Evolutionary conservation across 345 rosid species (phyloP), one percentile per base, ranked within the genome.

Genomic region (Eucalyptus melliodora): DNA sequence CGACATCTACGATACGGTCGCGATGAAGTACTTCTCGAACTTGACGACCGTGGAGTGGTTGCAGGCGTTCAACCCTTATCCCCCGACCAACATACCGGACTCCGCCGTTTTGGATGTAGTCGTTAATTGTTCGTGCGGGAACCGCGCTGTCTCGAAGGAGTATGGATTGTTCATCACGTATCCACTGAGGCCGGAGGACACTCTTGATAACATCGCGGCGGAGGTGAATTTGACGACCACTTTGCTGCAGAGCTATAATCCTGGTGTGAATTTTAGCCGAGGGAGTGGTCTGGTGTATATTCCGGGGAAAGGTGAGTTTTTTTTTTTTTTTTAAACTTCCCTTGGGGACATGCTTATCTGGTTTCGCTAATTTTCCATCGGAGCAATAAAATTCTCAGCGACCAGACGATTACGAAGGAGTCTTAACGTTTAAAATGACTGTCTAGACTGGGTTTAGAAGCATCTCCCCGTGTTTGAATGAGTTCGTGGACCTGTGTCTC

Each of bases 71-170:
- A 97, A 97, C 69, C 2, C 7, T 34, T 95, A 91, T 88, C 86
- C 88, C 16, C 65, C 88, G 16, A 59, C 0, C 13, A 90, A 59
- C 9, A 95, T 97, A 49, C 99, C 97, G 16, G 90, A 42, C 26
- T 3, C 26, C 27, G 93, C 92, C 23, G 86, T 50, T 83, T 89
- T 97, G 30, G 91, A 93, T 27, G 99, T 97, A 27, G 92, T 91
- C 11, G 98, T 97, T 85, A 97, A 94, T 67, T 97, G 98, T 86
- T 96, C 97, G 44, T 96, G 99, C 86, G 99, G 98, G 42, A 69
- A 94, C 50, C 90, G 91, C 45, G 16, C 23, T 0, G 92, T 96
- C 62, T 95, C 97, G 0, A 92, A 92, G 89, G 92, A 92, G 3
- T 96, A 93, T 77, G 97, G 98, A 23, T 86, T 97, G 93, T 96